A percentile compares a stretch with the other conserved stretches of the same genome.
Conservation (phyloP, 257 asterid species). For the Phtheirospermum japonicum region DNA sequence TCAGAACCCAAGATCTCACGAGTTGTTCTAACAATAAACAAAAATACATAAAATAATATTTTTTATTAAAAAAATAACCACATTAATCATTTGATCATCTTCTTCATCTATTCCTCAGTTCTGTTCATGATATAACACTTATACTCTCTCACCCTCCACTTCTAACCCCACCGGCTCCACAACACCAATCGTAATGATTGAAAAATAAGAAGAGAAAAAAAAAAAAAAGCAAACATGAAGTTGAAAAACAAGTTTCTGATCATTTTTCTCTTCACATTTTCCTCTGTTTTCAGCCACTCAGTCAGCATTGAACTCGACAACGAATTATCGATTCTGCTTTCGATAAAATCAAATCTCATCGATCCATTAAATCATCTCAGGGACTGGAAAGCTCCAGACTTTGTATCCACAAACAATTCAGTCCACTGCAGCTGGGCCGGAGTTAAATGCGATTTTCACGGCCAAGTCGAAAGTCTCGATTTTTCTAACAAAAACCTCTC, state of each 20-base stretch:
- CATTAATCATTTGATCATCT: too few species aligned
- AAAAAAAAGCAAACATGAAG: conserved; percentile 45
- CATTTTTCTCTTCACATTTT: conserved; percentile 14
- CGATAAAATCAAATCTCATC: conserved; percentile 46
- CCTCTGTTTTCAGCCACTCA: conserved; percentile 6
- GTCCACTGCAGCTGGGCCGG: conserved; percentile 68
- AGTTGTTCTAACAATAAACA: too few species aligned
- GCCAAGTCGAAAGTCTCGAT: conserved; percentile 50
- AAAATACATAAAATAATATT: too few species aligned
- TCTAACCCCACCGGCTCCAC: conserved; percentile 31
- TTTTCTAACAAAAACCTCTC: conserved; percentile 34
- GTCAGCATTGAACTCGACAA: too few species aligned
- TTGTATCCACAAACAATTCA: conserved; percentile 8
- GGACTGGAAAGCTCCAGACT: conserved; percentile 61
- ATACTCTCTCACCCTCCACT: conserved; percentile 7
- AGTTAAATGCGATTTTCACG: conserved; percentile 54
- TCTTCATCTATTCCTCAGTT: too few species aligned
- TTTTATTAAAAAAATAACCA: too few species aligned
- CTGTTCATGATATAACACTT: too few species aligned
- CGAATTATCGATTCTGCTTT: conserved; percentile 45
- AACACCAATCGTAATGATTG: conserved; percentile 24
- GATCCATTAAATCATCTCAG: conserved; percentile 57
- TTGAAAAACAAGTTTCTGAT: too few species aligned
- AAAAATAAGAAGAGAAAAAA: neutral
- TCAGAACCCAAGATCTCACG: conserved; percentile 80